These are phyloP conservation scores for Fusarium sp. DNA, from an alignment of 2,329 filamentous ascomycete species.

Conservation along the genomic window DNA sequence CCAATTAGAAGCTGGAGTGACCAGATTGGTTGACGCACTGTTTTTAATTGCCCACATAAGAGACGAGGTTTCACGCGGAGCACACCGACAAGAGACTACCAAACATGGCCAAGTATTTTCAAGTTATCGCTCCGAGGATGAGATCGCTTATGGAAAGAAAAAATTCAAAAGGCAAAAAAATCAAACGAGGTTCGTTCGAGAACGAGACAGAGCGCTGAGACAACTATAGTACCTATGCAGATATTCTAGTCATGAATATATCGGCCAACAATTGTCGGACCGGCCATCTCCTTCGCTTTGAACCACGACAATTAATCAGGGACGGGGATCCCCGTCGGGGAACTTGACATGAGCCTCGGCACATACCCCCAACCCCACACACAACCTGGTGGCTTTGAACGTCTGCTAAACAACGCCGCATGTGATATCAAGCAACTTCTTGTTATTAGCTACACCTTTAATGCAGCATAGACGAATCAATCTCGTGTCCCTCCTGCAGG, in stretches of 20 bases:
- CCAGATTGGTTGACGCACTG: slow-evolving; percentile 11
- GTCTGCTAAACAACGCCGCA: slow-evolving; percentile 19
- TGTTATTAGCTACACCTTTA: slow-evolving; percentile 35
- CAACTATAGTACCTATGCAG: slow-evolving; percentile 32
- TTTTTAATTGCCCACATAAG: slow-evolving; percentile 20
- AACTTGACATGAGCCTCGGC: slow-evolving; percentile 27
- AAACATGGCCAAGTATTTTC: slow-evolving; percentile 20
- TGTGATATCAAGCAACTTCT: slow-evolving; percentile 37
- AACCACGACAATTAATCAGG: not conserved
- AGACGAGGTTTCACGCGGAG: slow-evolving; percentile 19
- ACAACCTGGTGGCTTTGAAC: slow-evolving; percentile 9
- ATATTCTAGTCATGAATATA: slow-evolving; percentile 19
- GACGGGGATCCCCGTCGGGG: slow-evolving; percentile 21
- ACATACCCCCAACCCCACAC: slow-evolving; percentile 21
- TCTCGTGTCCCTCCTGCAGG: slow-evolving; percentile 28
- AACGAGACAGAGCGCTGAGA: slow-evolving; percentile 16
- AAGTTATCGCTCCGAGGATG: slow-evolving; percentile 15
- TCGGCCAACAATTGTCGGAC: slow-evolving; percentile 28
- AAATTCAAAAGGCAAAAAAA: not conserved
- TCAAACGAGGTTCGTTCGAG: slow-evolving; percentile 7
- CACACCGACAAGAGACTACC: slow-evolving; percentile 16
- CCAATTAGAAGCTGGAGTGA: slow-evolving; percentile 25
- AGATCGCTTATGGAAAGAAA: not conserved
- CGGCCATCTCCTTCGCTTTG: slow-evolving; percentile 4
- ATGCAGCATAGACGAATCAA: slow-evolving; percentile 32